Conservation (phyloP, 192 early-diverging fungal genomes). For the Phlyctochytrium bullatum region DNA sequence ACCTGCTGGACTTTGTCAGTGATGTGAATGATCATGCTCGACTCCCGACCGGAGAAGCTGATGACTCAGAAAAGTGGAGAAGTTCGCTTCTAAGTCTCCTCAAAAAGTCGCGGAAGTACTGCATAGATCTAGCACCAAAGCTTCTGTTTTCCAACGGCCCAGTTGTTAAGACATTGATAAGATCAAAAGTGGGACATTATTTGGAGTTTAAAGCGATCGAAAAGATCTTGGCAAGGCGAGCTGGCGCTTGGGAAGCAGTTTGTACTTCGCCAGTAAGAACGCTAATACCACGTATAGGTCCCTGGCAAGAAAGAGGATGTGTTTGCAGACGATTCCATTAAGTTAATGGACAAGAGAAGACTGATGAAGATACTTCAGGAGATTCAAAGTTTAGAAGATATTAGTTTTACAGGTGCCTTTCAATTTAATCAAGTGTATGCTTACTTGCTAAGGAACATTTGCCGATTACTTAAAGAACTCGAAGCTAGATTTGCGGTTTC, state of each 20-base stretch:
- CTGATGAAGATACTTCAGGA: conserved; percentile 79
- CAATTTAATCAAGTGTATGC: conserved; percentile 4
- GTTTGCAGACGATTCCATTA: conserved; percentile 73
- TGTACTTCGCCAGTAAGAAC: not conserved
- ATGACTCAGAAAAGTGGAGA: not conserved
- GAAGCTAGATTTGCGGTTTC: conserved; percentile 10
- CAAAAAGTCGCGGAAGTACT: conserved; percentile 56
- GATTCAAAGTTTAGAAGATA: not conserved
- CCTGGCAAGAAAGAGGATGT: conserved; percentile 91
- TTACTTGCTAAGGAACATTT: not conserved
- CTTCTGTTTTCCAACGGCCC: conserved; percentile 66
- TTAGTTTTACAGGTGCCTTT: not conserved
- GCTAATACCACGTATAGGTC: conserved; percentile 40
- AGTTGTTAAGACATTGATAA: conserved; percentile 72
- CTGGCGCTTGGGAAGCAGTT: not conserved
- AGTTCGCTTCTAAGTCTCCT: conserved; percentile 18
- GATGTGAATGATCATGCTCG: not conserved
- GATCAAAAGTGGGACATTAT: conserved; percentile 76
- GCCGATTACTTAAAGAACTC: conserved; percentile 18
- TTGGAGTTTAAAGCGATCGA: conserved; percentile 87
- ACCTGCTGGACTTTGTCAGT: not conserved
- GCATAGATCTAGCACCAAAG: conserved; percentile 70
- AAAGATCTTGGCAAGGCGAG: conserved; percentile 46
- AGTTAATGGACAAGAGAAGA: conserved; percentile 81
- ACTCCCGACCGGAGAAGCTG: not conserved